Evolutionary conservation across 495 filamentous ascomycete genomes (phyloP), one percentile per base, ranked within the genome.

Genomic region (Trichodelitschia bisporula): DNA sequence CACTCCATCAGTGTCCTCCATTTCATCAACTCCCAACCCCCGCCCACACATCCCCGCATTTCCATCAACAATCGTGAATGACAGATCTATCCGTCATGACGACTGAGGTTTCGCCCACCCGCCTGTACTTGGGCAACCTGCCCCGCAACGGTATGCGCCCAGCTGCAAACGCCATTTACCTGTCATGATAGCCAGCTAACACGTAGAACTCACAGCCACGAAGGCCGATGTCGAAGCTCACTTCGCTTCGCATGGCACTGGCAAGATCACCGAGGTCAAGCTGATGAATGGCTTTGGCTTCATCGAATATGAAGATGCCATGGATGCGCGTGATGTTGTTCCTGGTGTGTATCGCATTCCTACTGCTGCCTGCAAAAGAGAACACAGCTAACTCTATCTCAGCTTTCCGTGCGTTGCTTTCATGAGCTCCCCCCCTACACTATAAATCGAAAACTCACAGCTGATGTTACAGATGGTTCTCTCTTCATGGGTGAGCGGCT

Each of bases 201-300:
- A n/a, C n/a, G n/a, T n/a, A n/a, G n/a, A n/a, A n/a, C n/a, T n/a
- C n/a, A 42, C 56, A 93, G 83, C 78, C 43, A 91, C 82, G 49
- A 95, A 95, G 58, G 69, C 72, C 50, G 89, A 95, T 46, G 74
- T 97, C 47, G 84, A 93, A 55, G 69, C 75, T 41, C 86, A 95
- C 54, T 97, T 97, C 56, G 73, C 73, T 43, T 77, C 67, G 44
- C 78, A 92, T 67, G 86, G 84, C 37, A 79, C 80, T 41, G 86
- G 86, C 39, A 83, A 90, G 51, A 93, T 97, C 42, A 84, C 72
- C 34, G 86, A 97, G 58, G 82, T 97, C 61, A 97, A 97, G 61
- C 70, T 97, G 39, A 97, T 95, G 89, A 92, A 89, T 50, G 86
- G 86, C 39, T 97, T 97, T 47, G 86, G 86, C 51, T 97, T 97